Evolutionary conservation across 1,284 basidiomycete species (phyloP).

Genomic region (Microbotryum intermedium): DNA sequence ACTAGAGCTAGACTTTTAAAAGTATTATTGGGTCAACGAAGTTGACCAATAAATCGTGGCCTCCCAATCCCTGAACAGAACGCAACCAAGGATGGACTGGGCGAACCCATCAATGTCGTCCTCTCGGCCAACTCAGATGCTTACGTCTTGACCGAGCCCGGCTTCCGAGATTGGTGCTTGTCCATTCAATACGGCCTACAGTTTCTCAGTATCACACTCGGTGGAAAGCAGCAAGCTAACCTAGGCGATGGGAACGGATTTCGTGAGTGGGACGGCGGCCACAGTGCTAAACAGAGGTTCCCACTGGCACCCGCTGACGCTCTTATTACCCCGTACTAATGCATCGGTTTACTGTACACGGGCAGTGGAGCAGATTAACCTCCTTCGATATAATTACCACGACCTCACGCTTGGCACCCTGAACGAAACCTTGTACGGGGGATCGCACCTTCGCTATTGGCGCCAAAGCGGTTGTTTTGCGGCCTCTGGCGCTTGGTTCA

Average conservation of each 20-base stretch:
- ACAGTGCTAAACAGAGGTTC: too few species aligned
- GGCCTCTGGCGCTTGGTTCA: slow-evolving; percentile 64
- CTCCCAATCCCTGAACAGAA: not conserved
- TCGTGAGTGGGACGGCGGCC: slow-evolving; percentile 41
- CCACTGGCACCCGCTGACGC: too few species aligned
- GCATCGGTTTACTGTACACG: not conserved
- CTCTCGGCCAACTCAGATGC: slow-evolving; percentile 70
- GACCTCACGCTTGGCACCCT: slow-evolving; percentile 67
- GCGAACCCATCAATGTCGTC: slow-evolving; percentile 84
- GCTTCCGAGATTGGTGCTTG: slow-evolving; percentile 32
- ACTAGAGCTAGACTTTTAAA: not conserved
- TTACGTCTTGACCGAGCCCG: slow-evolving; percentile 56
- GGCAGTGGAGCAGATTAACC: slow-evolving; percentile 63
- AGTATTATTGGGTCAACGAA: not conserved
- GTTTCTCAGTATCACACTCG: slow-evolving; percentile 68
- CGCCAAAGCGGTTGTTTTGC: slow-evolving; percentile 30
- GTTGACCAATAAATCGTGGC: not conserved
- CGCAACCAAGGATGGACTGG: slow-evolving; percentile 48
- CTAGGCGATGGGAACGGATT: slow-evolving; percentile 74
- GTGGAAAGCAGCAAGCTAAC: slow-evolving; percentile 61
- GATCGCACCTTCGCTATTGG: slow-evolving; percentile 88
- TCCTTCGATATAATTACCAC: slow-evolving; percentile 70
- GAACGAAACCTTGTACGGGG: slow-evolving; percentile 74
- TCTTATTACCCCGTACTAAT: not conserved
- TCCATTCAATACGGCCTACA: slow-evolving; percentile 45